phyloP scores from a whole-genome alignment of 305 asterid species.

The Plantago coronopus region DNA sequence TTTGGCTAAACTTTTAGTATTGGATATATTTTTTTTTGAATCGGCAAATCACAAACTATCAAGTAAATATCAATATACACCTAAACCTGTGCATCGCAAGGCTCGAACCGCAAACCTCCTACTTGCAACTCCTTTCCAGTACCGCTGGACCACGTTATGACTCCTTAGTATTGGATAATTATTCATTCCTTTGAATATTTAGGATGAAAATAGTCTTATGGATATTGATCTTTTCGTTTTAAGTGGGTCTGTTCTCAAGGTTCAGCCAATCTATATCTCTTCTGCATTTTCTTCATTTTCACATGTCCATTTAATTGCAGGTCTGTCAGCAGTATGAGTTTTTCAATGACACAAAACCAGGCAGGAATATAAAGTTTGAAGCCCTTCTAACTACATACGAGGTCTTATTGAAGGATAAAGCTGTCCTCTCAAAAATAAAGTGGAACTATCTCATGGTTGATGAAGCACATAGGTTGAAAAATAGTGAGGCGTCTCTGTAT shows the following conservation, averaged over 20 bases:
- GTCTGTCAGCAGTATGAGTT: constrained; percentile 97
- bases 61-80: no score
- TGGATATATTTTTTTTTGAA: no score
- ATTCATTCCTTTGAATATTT: not conserved
- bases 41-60: no score
- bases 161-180: not conserved
- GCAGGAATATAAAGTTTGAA: constrained; percentile 76
- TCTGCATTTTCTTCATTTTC: constrained; percentile 8
- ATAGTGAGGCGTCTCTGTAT: constrained; percentile 95
- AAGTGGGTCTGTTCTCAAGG: not conserved
- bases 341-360: constrained; percentile 64
- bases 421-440: constrained; percentile 86
- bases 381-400: constrained; percentile 93
- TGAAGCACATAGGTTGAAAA: constrained; percentile 98
- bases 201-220: not conserved
- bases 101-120: no score
- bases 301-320: constrained; percentile 40
- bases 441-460: constrained; percentile 99
- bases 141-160: no score
- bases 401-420: constrained; percentile 88
- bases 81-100: no score
- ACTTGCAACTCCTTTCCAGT: no score
- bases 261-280: constrained; percentile 2
- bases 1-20: not conserved
- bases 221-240: not conserved